Base-by-base conservation (phyloP, 371 early-diverging fungal genomes). In the Blakeslea trispora region DNA sequence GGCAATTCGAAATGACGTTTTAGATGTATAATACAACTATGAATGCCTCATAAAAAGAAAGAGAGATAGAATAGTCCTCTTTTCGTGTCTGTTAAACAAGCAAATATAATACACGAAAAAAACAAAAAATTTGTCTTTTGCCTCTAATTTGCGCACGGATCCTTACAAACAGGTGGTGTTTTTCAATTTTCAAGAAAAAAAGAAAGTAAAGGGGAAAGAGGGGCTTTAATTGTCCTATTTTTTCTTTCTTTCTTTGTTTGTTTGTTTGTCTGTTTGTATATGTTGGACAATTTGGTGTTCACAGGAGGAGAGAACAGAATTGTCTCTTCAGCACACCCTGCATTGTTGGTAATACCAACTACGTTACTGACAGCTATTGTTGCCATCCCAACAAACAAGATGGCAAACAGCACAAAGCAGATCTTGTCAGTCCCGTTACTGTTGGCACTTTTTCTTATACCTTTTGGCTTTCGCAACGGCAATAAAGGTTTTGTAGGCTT, bases 381-480 rank as follows among this genome's bases (percentile, higher is more conserved):
- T 24, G 28, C 61, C 35, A 55, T 59, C n/a, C 66, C 63, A 9
- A 52, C 45, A 31, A 51, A 46, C 44, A 65, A 32, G 24, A 14
- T 75, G 7, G 49, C 68, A 6, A 48, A 55, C 2, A 6, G 19
- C 5, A 32, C 40, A 22, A 75, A 75, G 57, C 75, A 75, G 37
- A 22, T 50, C 35, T 48, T 72, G 13, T 61, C 75, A 5, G 59
- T 70, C 35, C 75, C 72, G 13, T 41, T 75, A 4, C 50, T 75
- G 3, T n/a, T 57, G 6, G 59, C 59, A 18, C 46, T 65, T 8
- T 43, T 70, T 21, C 22, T 72, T 15, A 49, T 63, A 22, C 72
- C 75, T 24, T 53, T 72, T 37, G 55, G 39, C 9, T 66, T 70
- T 19, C 59, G 66, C 9, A 53, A 53, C 9, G 56, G 53, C 21